Base-by-base conservation (phyloP, 2,329 filamentous ascomycete genomes). In the Curvularia hawaiiensis region DNA sequence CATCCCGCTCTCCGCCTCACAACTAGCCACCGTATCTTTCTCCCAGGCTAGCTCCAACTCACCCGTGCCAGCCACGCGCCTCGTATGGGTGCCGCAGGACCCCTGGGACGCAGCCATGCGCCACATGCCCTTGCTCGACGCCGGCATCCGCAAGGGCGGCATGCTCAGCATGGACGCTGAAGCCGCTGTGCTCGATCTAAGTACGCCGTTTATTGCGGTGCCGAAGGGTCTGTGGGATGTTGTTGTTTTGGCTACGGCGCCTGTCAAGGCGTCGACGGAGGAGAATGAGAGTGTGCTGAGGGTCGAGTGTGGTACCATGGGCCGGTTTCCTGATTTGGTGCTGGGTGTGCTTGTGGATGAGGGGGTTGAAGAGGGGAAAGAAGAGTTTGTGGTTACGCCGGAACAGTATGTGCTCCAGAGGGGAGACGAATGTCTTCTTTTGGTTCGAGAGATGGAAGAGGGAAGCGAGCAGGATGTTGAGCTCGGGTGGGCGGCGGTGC, bases 401-500 rank as follows among this genome's bases (percentile, higher is more conserved):
- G 49, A 50, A 39, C 60, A 68, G 44, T 69, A 69, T n/a, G 39
- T 66, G 3, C 9, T 63, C 14, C 41, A 60, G 56, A 55, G 22
- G 3, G 39, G 51, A 26, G 50, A 55, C 5, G 65, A 49, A 31
- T 68, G 65, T 28, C 14, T 58, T 24, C 59, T 67, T 14, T 24
- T 67, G 12, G 63, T 48, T 3, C 54, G 52, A 35, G 58, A 58
- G 22, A 54, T 40, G 1, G 61, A 59, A 10, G 50, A 57, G 24
- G 24, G 20, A 9, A 12, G n/a, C 3, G 48, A 48, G 4, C 28
- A 28, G 5, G 35, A 10, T 14, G 49, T 61, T 14, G 47, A 50
- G 12, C 49, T 68, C 26, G 65, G 66, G 3, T 68, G 65, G 63
- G 64, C 65, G 9, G 65, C 62, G 9, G 40, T 66, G 12, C 58